These are phyloP conservation scores for Mesembryanthemum crystallinum DNA, from an alignment of 148 eudicot species.

Conservation along the genomic window DNA sequence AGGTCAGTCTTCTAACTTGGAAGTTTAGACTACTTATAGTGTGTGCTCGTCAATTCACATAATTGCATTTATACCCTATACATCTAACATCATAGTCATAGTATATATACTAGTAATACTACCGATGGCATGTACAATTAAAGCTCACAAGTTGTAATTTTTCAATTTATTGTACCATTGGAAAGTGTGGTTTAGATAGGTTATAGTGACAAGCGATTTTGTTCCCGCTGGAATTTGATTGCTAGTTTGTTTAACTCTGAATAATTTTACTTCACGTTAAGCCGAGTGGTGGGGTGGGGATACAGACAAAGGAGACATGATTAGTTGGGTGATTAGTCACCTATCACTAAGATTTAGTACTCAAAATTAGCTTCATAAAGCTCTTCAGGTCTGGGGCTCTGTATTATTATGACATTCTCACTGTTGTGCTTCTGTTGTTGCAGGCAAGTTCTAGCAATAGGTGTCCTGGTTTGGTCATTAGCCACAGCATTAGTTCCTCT, in stretches of 20 bases:
- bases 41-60: background rate
- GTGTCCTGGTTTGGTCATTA: conserved; percentile 91
- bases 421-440: conserved; percentile 24
- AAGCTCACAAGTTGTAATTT: too few species aligned
- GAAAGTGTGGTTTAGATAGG: background rate
- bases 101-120: too few species aligned
- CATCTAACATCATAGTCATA: too few species aligned
- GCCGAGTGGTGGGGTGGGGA: background rate
- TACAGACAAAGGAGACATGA: too few species aligned
- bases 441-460: conserved; percentile 85
- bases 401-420: background rate
- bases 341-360: too few species aligned
- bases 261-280: background rate
- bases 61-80: background rate
- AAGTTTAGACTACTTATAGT: background rate
- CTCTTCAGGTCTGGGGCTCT: background rate
- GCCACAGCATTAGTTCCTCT: conserved; percentile 89
- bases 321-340: background rate
- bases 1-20: conserved; percentile 55
- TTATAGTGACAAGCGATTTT: background rate
- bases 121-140: too few species aligned
- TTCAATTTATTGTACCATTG: background rate
- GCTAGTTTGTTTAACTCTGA: background rate
- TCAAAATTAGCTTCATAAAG: background rate
- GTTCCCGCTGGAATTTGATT: background rate